Conservation (phyloP, 768 basidiomycete species). For the Podaxis sp. region DNA sequence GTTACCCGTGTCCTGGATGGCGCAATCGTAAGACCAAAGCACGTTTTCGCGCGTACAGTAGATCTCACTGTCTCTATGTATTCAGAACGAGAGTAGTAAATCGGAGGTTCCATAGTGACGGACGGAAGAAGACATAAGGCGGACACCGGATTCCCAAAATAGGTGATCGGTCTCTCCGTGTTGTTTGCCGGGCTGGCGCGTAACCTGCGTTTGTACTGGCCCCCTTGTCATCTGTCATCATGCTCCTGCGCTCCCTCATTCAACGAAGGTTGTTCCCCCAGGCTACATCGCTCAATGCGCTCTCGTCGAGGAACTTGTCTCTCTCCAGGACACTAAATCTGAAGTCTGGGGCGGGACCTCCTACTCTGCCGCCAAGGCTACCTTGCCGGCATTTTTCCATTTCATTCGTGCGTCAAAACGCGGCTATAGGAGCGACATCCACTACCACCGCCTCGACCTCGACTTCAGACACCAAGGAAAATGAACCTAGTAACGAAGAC, state of each 20-base stretch:
- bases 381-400: constrained; percentile 5
- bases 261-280: neutral
- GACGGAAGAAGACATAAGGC: constrained; percentile 1
- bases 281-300: neutral
- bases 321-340: neutral
- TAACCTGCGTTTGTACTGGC: neutral
- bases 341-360: neutral
- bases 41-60: neutral
- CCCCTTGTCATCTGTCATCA: constrained; percentile 13
- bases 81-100: constrained; percentile 79
- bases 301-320: neutral
- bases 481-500: constrained; percentile 18
- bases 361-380: neutral
- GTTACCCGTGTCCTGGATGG: constrained; percentile 84
- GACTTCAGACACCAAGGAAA: constrained; percentile 3
- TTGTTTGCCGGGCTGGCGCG: neutral
- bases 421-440: neutral
- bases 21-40: constrained; percentile 1
- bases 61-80: constrained; percentile 82
- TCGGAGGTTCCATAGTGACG: constrained; percentile 62
- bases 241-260: constrained; percentile 9
- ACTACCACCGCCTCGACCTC: constrained; percentile 9
- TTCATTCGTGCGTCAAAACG: constrained; percentile 1
- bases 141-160: neutral
- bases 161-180: neutral